Evolutionary conservation across 2,329 filamentous ascomycete species (phyloP).

Genomic region (Polychaeton citri): DNA sequence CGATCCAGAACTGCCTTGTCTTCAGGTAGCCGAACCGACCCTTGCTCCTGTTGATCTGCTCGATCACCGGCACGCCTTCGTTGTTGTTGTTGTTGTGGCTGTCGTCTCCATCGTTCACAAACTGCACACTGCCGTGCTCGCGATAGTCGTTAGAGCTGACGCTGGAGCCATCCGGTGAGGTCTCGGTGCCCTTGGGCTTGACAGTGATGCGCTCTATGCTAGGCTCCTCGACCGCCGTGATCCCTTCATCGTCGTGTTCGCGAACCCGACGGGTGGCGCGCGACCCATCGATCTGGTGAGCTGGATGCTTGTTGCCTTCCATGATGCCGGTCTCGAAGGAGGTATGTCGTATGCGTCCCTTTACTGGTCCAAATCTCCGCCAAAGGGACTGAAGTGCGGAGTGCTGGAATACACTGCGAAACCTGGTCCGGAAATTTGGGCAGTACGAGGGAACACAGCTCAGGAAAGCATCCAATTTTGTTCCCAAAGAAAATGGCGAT

Average conservation of each 20-base stretch:
- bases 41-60: constrained; percentile 27
- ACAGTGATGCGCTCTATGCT: constrained; percentile 17
- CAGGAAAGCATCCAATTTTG: no score
- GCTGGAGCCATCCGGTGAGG: constrained; percentile 9
- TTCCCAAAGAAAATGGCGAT: no score
- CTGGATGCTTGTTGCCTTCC: constrained; percentile 1
- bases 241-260: constrained; percentile 5
- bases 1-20: constrained; percentile 78
- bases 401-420: constrained; percentile 1
- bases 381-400: constrained; percentile 1
- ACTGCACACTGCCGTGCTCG: constrained; percentile 25
- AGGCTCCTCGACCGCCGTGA: constrained; percentile 5
- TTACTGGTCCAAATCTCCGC: background rate
- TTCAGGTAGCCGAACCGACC: constrained; percentile 56
- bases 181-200: constrained; percentile 16
- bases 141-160: constrained; percentile 7
- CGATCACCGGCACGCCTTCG: constrained; percentile 23
- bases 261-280: background rate
- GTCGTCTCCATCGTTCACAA: constrained; percentile 14
- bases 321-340: constrained; percentile 1
- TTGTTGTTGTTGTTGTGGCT: constrained; percentile 11
- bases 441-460: no score
- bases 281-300: background rate
- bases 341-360: background rate
- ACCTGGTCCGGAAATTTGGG: constrained; percentile 1